Base-by-base conservation (phyloP, 768 basidiomycete genomes). In the Cubamyces sp. region DNA sequence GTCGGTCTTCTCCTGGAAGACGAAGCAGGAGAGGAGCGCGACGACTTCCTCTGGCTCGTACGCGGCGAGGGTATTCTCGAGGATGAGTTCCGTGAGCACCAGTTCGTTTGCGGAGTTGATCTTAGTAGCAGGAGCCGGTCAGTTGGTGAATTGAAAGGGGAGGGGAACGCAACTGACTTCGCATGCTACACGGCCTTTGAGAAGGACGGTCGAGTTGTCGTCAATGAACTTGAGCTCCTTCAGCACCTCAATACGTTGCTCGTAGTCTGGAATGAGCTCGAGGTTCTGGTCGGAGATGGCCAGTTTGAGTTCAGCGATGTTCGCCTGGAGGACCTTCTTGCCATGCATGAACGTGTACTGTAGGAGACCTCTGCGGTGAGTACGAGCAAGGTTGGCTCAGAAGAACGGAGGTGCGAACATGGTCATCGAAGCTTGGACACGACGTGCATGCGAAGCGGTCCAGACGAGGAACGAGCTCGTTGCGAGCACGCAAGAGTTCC, bases 51-150 rank as follows among this genome's bases (percentile, higher is more conserved):
- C 94, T 0, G 97, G 93, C 48, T 94, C 94, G 72, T 92, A 98
- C 15, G 79, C 78, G 6, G 94, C 93, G 28, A 98, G 79, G 0
- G 92, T 91, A 71, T 99, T 99, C 71, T 99, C 97, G 54, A 98
- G 82, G 57, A 99, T 96, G 53, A 99, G 84, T 70, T 99, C 97
- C 0, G 97, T 99, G 49, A 98, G 80, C 50, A 99, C 85, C 25
- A 99, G 90, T 70, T 98, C 97, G 64, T 93, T 94, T n/a, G 91
- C 93, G 7, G 96, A 98, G 73, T 99, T 99, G 73, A 99, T 98
- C 96, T 98, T 34, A 5, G 69, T 25, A 40, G 14, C 41, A 16
- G 28, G 5, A 23, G 3, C 12, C 0, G 21, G 30, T 40, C 19
- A 34, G 34, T 37, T 58, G 50, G 41, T 7, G 30, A 51, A 15